Evolutionary conservation across 2,329 filamentous ascomycete species (phyloP).

Genomic region (Fusarium sulawesiense): DNA sequence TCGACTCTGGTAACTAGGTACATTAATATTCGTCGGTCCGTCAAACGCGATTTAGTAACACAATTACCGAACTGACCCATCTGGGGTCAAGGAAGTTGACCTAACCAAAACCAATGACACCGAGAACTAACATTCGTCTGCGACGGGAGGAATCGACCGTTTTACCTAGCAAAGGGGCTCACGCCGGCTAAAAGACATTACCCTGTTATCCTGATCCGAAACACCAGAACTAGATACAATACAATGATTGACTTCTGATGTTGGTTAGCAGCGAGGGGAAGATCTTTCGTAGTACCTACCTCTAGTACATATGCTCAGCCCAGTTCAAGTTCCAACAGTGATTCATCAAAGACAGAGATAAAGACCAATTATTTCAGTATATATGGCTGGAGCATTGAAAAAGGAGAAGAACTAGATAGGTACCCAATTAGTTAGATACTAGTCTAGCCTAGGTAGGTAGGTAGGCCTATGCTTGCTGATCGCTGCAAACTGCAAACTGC

Average conservation of each 20-base stretch:
- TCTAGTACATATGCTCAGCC: background rate
- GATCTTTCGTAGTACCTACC: background rate
- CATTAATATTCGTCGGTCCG: background rate
- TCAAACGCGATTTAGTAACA: slow-evolving; percentile 8
- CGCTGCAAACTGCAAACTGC: slow-evolving; percentile 2
- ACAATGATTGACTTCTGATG: background rate
- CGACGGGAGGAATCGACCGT: background rate
- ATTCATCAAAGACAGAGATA: slow-evolving; percentile 3
- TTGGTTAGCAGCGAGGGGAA: background rate
- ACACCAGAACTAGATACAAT: slow-evolving; percentile 2
- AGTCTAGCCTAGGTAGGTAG: background rate
- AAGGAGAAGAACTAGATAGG: background rate
- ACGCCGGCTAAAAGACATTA: slow-evolving; percentile 32
- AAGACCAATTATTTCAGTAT: background rate
- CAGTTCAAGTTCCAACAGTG: background rate
- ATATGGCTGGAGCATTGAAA: background rate
- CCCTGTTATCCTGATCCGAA: slow-evolving; percentile 19
- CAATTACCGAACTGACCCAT: background rate
- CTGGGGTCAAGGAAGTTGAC: background rate
- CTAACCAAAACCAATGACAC: slow-evolving; percentile 2
- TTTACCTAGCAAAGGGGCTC: slow-evolving; percentile 29
- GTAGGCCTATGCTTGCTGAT: background rate
- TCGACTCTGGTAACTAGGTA: background rate
- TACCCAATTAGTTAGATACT: background rate
- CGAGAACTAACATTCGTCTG: slow-evolving; percentile 14